A percentile compares a stretch with the other conserved stretches of the same genome.
Evolutionary conservation across 2,329 filamentous ascomycete genomes (phyloP).

Genomic region (Alternaria tenuissima): DNA sequence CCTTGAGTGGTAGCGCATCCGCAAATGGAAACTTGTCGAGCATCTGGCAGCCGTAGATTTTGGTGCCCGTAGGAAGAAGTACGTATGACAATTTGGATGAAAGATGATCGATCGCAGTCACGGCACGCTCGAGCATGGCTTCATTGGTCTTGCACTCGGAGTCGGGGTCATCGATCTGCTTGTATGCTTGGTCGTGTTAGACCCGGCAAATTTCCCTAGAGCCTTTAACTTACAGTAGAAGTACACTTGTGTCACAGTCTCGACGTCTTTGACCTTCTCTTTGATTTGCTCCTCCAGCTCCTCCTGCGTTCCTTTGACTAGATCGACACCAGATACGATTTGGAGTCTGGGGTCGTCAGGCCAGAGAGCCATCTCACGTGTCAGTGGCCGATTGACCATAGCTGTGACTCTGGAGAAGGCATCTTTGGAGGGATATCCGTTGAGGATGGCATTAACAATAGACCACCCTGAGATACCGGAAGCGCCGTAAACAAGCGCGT

Average conservation of each 20-base stretch:
- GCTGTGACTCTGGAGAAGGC: slow-evolving; percentile 57
- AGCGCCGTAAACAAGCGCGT: slow-evolving; percentile 53
- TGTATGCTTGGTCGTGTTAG: slow-evolving; percentile 35
- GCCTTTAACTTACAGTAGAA: slow-evolving; percentile 43
- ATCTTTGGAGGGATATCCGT: slow-evolving; percentile 56
- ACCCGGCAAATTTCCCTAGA: neutral
- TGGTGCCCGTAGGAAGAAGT: slow-evolving; percentile 49
- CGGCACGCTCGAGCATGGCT: slow-evolving; percentile 49
- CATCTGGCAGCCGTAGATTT: slow-evolving; percentile 52
- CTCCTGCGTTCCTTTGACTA: slow-evolving; percentile 47
- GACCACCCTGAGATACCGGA: slow-evolving; percentile 62
- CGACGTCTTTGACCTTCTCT: slow-evolving; percentile 46
- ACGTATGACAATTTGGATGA: slow-evolving; percentile 40
- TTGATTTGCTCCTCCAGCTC: slow-evolving; percentile 47
- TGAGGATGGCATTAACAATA: slow-evolving; percentile 58
- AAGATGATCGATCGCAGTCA: slow-evolving; percentile 43
- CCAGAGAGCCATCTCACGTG: slow-evolving; percentile 47
- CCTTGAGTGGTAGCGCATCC: slow-evolving; percentile 40
- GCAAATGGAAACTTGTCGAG: slow-evolving; percentile 48
- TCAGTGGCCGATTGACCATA: slow-evolving; percentile 57
- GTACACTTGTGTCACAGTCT: slow-evolving; percentile 53
- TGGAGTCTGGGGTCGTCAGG: slow-evolving; percentile 48
- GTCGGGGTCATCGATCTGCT: slow-evolving; percentile 39
- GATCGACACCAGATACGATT: slow-evolving; percentile 52
- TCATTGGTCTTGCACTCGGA: slow-evolving; percentile 48